phyloP scores from a whole-genome alignment of 306 rosid genomes.

The Acacia melanoxylon region DNA sequence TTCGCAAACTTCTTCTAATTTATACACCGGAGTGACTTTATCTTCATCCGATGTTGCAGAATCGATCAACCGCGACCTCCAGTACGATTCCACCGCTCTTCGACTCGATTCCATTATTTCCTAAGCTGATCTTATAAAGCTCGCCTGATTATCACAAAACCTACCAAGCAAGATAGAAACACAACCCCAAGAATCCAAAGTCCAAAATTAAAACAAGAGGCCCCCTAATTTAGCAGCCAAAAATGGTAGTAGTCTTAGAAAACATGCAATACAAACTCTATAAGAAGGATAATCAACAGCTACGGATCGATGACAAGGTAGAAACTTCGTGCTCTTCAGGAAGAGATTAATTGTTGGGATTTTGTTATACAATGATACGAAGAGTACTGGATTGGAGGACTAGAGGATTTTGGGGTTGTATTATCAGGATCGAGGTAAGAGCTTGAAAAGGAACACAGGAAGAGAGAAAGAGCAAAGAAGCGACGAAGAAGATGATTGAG shows the following conservation, averaged over 20 bases:
- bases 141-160: conserved; percentile 25
- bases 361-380: neutral
- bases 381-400: neutral
- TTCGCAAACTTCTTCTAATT: conserved; percentile 86
- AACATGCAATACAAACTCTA: neutral
- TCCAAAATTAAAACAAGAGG: neutral
- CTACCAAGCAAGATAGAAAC: neutral
- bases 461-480: neutral
- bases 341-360: neutral
- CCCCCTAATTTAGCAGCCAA: neutral
- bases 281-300: neutral
- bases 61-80: conserved; percentile 91
- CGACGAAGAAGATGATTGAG: conserved; percentile 11
- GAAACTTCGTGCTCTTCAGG: neutral
- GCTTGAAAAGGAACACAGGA: neutral
- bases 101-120: conserved; percentile 88
- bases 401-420: neutral
- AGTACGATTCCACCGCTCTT: conserved; percentile 96
- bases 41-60: conserved; percentile 91
- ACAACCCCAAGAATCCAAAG: neutral
- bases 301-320: neutral
- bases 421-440: neutral
- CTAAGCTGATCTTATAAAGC: conserved; percentile 19
- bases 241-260: neutral
- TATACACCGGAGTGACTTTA: conserved; percentile 89